Evolutionary conservation across 2,329 filamentous ascomycete genomes (phyloP).

Genomic region (Thielaviopsis ethacetica): DNA sequence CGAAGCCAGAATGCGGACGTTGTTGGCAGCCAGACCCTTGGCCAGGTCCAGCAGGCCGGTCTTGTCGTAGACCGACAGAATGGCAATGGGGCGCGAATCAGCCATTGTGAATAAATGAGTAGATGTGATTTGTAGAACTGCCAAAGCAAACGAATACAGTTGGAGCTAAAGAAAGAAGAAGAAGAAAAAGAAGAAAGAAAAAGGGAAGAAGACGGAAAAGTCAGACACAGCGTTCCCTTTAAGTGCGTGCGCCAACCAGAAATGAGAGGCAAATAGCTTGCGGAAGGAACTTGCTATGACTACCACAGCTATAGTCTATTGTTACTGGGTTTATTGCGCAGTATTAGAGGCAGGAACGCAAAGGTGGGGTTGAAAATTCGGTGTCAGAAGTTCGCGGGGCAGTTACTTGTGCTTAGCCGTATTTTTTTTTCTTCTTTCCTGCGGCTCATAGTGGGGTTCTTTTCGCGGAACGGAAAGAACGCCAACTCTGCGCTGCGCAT

Average conservation of each 20-base stretch:
- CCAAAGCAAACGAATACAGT: slow-evolving; percentile 8
- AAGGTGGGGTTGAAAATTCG: slow-evolving; percentile 11
- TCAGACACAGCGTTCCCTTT: neutral
- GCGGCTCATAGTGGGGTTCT: neutral
- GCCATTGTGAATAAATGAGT: slow-evolving; percentile 19
- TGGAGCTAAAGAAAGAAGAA: slow-evolving; percentile 6
- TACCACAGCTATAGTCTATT: neutral
- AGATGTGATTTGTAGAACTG: slow-evolving; percentile 2
- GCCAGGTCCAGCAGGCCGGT: slow-evolving; percentile 84
- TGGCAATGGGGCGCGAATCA: slow-evolving; percentile 49
- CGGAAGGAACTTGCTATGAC: neutral
- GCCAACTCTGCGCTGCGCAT: neutral
- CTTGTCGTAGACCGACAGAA: slow-evolving; percentile 98
- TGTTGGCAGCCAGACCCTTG: slow-evolving; percentile 74
- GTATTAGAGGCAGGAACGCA: neutral
- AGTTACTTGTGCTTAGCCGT: neutral
- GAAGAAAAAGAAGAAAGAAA: neutral
- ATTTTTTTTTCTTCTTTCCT: neutral
- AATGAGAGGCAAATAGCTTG: slow-evolving; percentile 1
- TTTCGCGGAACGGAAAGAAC: neutral
- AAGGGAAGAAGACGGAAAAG: neutral
- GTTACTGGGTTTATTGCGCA: neutral
- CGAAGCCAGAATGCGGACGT: slow-evolving; percentile 85
- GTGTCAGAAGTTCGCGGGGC: neutral
- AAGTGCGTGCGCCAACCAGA: neutral